phyloP scores from a whole-genome alignment of 148 eudicot genomes.

The Amaranthus palmeri region DNA sequence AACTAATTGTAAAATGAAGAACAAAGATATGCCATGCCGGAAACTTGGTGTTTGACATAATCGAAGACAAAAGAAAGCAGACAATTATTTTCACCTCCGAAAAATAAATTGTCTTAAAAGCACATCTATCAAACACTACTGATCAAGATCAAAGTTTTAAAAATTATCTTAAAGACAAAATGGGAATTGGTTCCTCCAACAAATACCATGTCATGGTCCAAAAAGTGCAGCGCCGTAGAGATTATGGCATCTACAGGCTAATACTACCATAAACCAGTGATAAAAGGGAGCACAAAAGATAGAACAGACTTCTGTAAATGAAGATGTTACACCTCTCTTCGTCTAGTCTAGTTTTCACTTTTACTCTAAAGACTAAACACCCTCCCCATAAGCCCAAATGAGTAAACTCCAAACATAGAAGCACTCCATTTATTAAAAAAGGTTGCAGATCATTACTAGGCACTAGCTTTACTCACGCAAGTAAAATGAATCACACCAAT shows the following conservation, averaged over 20 bases:
- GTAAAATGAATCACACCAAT: not conserved
- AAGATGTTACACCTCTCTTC: not conserved
- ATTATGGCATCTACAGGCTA: not conserved
- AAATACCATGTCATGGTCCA: not conserved
- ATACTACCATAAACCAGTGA: not conserved
- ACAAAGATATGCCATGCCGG: not conserved
- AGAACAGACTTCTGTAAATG: not conserved
- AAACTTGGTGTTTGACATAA: not conserved
- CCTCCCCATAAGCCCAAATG: not conserved
- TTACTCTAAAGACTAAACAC: not conserved
- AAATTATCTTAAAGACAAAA: not conserved
- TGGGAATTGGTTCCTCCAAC: not conserved
- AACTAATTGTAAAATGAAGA: not conserved
- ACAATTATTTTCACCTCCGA: not conserved
- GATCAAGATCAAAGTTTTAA: not conserved
- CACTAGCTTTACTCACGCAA: not conserved
- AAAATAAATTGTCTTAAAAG: not conserved
- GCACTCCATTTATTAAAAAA: not conserved
- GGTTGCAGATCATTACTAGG: not conserved
- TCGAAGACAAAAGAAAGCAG: not conserved
- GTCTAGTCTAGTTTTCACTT: not conserved
- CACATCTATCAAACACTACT: not conserved
- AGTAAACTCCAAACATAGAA: not conserved
- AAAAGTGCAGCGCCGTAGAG: too few relatives aligned
- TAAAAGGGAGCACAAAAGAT: not conserved